These are phyloP conservation scores for Beverwykella pulmonaria DNA, from an alignment of 495 filamentous ascomycete genomes.

Conservation along the genomic window DNA sequence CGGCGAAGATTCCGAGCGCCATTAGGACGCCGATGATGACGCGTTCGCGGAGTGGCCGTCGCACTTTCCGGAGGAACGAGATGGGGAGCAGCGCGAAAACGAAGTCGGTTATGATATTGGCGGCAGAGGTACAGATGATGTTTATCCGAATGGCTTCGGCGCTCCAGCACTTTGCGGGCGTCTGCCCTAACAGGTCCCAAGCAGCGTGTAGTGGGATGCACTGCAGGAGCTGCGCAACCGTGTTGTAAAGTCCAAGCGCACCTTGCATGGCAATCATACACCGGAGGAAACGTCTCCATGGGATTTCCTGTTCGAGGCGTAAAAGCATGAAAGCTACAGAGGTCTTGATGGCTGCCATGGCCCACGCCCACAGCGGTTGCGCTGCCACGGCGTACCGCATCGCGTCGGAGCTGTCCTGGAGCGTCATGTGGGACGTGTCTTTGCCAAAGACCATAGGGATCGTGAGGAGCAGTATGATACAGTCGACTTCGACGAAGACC, in stretches of 20 bases:
- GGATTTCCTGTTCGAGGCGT: slow-evolving; percentile 35
- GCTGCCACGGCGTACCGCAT: slow-evolving; percentile 35
- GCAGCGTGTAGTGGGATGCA: slow-evolving; percentile 40
- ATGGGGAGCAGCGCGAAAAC: slow-evolving; percentile 43
- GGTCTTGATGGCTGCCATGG: slow-evolving; percentile 36
- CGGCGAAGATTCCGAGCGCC: slow-evolving; percentile 43
- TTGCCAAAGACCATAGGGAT: slow-evolving; percentile 4
- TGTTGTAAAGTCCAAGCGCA: slow-evolving; percentile 25
- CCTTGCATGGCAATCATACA: slow-evolving; percentile 31
- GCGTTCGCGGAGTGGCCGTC: slow-evolving; percentile 42
- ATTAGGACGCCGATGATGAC: slow-evolving; percentile 42
- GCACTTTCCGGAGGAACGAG: slow-evolving; percentile 43
- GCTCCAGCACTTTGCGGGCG: slow-evolving; percentile 37
- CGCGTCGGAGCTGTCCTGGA: slow-evolving; percentile 17
- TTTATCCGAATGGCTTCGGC: slow-evolving; percentile 19
- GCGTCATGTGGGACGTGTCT: slow-evolving; percentile 1
- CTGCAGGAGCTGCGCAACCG: slow-evolving; percentile 32
- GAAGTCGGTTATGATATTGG: slow-evolving; percentile 43
- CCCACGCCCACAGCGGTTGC: slow-evolving; percentile 22
- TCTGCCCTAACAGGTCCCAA: slow-evolving; percentile 37
- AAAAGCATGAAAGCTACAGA: slow-evolving; percentile 43
- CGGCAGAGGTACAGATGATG: slow-evolving; percentile 33
- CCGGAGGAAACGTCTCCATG: slow-evolving; percentile 37
- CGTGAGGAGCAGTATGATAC: slow-evolving; percentile 4
- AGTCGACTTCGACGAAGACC: slow-evolving; percentile 29